phyloP scores from a whole-genome alignment of 164 flowering plant genomes.

The Cinnamomum chago region DNA sequence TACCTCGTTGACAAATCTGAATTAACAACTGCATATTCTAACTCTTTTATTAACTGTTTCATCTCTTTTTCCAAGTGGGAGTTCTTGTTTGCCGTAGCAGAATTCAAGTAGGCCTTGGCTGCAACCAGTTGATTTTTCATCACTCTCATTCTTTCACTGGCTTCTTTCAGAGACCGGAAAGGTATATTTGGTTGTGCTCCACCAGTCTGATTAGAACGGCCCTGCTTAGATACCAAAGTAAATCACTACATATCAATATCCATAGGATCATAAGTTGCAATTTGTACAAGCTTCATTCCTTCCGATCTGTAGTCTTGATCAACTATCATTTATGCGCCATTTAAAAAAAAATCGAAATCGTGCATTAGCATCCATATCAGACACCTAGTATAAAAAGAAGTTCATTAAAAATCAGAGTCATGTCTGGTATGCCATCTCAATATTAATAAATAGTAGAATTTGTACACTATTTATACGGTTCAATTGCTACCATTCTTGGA shows the following conservation, averaged over 20 bases:
- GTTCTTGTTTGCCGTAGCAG: slow-evolving; percentile 58
- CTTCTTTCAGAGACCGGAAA: slow-evolving; percentile 19
- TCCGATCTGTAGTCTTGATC: not conserved
- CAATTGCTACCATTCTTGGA: no score
- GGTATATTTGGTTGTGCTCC: slow-evolving; percentile 13
- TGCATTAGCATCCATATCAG: not conserved
- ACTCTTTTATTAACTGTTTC: slow-evolving; percentile 61
- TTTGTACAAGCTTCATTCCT: not conserved
- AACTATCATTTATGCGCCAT: not conserved
- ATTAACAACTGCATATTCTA: slow-evolving; percentile 73
- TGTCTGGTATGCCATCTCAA: not conserved
- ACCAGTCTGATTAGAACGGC: slow-evolving; percentile 18
- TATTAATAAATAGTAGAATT: no score
- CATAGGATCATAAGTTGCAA: not conserved
- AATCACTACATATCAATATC: not conserved
- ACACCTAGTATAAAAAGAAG: not conserved
- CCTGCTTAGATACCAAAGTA: slow-evolving; percentile 29
- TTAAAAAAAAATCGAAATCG: not conserved
- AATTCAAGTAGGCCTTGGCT: slow-evolving; percentile 73
- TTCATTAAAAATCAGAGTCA: not conserved
- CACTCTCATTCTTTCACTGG: slow-evolving; percentile 67
- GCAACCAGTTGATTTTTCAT: slow-evolving; percentile 80
- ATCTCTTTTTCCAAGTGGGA: slow-evolving; percentile 78
- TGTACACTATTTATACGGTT: no score
- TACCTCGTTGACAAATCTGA: slow-evolving; percentile 78